Conservation (phyloP, 2,329 filamentous ascomycete genomes). For the Lachnellula cervina region DNA sequence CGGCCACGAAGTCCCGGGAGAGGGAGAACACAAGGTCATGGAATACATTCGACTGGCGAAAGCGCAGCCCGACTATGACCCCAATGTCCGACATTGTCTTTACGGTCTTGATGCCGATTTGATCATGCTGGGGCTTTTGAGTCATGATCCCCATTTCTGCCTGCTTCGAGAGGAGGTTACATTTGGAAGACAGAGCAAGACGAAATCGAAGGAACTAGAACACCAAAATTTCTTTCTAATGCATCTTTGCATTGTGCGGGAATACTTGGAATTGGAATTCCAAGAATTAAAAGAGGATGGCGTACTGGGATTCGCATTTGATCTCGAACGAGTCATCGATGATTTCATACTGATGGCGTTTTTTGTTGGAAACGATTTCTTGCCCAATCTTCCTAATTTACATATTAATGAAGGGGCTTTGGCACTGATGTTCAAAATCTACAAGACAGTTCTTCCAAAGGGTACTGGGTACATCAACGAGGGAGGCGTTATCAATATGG, state of each 20-base stretch:
- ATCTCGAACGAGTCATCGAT: slow-evolving; percentile 95
- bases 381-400: slow-evolving; percentile 90
- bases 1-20: slow-evolving; percentile 94
- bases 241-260: slow-evolving; percentile 94
- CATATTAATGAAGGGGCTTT: slow-evolving; percentile 98
- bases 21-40: slow-evolving; percentile 99
- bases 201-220: slow-evolving; percentile 92
- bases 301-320: slow-evolving; percentile 70
- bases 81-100: slow-evolving; percentile 91
- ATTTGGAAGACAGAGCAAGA: slow-evolving; percentile 81
- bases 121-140: slow-evolving; percentile 96
- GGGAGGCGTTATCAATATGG: slow-evolving; percentile 83
- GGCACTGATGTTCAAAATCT: slow-evolving; percentile 94
- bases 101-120: slow-evolving; percentile 96
- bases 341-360: slow-evolving; percentile 99
- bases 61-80: slow-evolving; percentile 86
- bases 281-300: slow-evolving; percentile 79
- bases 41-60: slow-evolving; percentile 98
- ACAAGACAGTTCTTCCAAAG: slow-evolving; percentile 83
- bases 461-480: slow-evolving; percentile 96
- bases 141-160: slow-evolving; percentile 97
- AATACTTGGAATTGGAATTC: slow-evolving; percentile 96
- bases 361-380: slow-evolving; percentile 98
- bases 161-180: slow-evolving; percentile 95
- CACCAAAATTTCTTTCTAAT: slow-evolving; percentile 98